Base-by-base conservation (phyloP, 23 red algal genomes). In the Chondrus crispus region DNA sequence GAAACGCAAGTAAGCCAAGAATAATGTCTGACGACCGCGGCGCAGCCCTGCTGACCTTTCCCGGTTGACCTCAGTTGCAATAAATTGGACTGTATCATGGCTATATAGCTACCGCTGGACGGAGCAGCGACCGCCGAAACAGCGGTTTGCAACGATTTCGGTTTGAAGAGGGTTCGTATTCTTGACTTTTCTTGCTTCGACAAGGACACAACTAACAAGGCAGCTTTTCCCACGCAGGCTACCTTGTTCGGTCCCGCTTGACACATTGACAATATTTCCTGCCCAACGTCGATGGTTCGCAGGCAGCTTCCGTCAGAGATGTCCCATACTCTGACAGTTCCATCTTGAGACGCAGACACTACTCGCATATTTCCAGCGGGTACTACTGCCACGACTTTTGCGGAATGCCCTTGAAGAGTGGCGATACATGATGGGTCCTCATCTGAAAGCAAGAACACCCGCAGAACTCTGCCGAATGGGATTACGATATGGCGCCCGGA, bases 321-420 rank as follows among this genome's bases (percentile, higher is more conserved):
- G 62, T 95, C 93, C 93, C 93, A 95, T 19, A 95, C 40, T 24
- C 85, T 74, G 10, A 95, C 35, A 33, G 93, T 95, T 32, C 79
- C 85, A 81, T 95, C 93, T 30, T 45, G 74, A 2, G 85, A 82
- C 41, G 77, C 78, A 32, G 93, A 95, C 26, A 79, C 85, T 39
- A 82, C 53, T 22, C 74, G 92, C 82, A 94, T 85, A 46, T 60
- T 70, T 53, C 43, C 76, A 19, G 75, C 19, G 12, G 51, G 11
- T 20, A 73, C 26, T 18, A 72, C 68, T 36, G 53, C 73, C 35
- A 37, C 70, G 54, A 81, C 24, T 33, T 49, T 29, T 24, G 91
- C 82, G 35, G 82, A 50, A 38, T 63, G 82, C 20, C 54, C 92
- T 20, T 44, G 18, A 28, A 81, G 49, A 26, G 70, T 68, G 3